phyloP scores from a whole-genome alignment of 441 rosid genomes.

The Aquilaria agallochum region DNA sequence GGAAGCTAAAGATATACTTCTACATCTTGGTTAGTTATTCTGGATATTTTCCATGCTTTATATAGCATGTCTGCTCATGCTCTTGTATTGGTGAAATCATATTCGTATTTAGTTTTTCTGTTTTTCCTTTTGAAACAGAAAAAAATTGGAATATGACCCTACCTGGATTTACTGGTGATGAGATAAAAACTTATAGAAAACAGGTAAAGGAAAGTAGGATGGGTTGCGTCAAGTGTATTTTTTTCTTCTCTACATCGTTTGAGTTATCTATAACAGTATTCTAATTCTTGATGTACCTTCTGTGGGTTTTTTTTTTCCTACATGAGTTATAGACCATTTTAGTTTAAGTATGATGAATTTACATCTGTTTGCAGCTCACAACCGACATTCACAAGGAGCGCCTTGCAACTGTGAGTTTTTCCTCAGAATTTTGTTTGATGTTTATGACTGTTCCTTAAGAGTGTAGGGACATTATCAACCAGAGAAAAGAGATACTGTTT shows the following conservation, averaged over 20 bases:
- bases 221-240: no score
- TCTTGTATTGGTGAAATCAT: constrained; percentile 8
- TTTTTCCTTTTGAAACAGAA: constrained; percentile 42
- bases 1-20: constrained; percentile 93
- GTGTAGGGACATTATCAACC: not conserved
- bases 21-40: constrained; percentile 75
- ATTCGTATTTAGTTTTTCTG: not conserved
- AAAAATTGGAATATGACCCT: constrained; percentile 87
- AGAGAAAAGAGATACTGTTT: not conserved
- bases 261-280: not conserved
- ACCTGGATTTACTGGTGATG: constrained; percentile 89
- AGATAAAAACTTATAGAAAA: constrained; percentile 76
- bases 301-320: not conserved
- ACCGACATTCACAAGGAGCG: constrained; percentile 88
- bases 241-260: no score
- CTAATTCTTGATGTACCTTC: constrained; percentile 8
- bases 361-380: constrained; percentile 42
- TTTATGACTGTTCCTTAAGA: constrained; percentile 4
- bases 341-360: constrained; percentile 7
- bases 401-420: constrained; percentile 61
- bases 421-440: constrained; percentile 6
- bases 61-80: constrained; percentile 12
- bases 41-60: constrained; percentile 1
- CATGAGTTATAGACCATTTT: no score
- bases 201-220: constrained; percentile 36